A percentile compares a stretch with the other conserved stretches of the same genome.
Evolutionary conservation across 768 basidiomycete genomes (phyloP).

Genomic region (Mycena olivaceomarginata): DNA sequence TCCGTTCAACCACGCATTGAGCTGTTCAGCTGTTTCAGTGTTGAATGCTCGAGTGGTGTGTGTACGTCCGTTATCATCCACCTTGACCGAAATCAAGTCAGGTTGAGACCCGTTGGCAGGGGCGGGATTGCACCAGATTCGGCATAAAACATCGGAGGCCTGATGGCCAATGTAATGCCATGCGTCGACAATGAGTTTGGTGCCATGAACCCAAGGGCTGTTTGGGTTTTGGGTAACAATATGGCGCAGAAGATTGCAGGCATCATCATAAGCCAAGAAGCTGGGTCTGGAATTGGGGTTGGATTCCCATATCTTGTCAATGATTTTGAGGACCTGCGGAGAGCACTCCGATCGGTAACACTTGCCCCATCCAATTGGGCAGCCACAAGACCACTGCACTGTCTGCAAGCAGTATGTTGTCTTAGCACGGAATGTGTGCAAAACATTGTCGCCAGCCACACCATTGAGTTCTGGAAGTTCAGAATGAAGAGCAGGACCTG

Average conservation of each 20-base stretch:
- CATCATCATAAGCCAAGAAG: background rate
- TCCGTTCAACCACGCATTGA: background rate
- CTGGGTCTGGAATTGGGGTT: background rate
- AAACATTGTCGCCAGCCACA: background rate
- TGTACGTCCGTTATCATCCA: background rate
- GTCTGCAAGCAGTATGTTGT: background rate
- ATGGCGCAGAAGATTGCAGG: background rate
- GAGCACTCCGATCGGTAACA: background rate
- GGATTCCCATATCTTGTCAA: background rate
- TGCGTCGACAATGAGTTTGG: background rate
- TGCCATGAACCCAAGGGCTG: background rate
- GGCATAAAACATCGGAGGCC: background rate
- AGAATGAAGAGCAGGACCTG: background rate
- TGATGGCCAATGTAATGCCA: constrained; percentile 8
- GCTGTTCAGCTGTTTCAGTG: background rate
- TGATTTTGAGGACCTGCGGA: background rate
- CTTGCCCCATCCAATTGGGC: background rate
- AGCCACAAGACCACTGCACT: constrained; percentile 2
- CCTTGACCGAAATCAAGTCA: background rate
- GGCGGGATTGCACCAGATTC: constrained; percentile 1
- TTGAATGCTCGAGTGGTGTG: background rate
- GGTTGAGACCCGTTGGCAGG: background rate
- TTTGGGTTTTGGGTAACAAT: background rate
- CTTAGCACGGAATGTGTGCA: background rate
- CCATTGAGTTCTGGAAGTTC: background rate